Base-by-base conservation (phyloP, 176 grass and related monocot genomes). In the Chrysopogon serrulatus region DNA sequence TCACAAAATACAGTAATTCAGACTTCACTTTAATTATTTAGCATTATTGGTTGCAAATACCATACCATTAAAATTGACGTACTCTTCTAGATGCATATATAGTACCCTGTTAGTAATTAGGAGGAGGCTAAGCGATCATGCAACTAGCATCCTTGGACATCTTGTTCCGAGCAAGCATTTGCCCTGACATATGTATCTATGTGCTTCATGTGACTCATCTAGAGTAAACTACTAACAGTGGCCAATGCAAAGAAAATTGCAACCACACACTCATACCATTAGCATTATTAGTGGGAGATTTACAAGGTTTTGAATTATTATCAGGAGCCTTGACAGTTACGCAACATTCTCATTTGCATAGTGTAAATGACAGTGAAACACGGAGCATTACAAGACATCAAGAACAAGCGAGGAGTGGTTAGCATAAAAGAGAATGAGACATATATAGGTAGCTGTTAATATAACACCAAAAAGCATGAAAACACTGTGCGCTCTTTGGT, bases 71-170 rank as follows among this genome's bases (percentile, higher is more conserved):
- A n/a, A n/a, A n/a, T 34, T 21, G 2, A 14, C n/a, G 27, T 71
- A 81, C 4, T n/a, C 62, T 71, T 82, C 71, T 78, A 75, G 83
- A 90, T 71, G 33, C 40, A 23, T 54, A 23, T n/a, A n/a, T n/a
- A n/a, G n/a, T n/a, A n/a, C n/a, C 34, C 1, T 53, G 31, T 51
- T n/a, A 57, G 8, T 85, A 48, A 27, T 39, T 62, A 54, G 35
- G 19, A 54, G 35, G 19, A 17, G 57, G 23, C 36, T 57, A 73
- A 33, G 15, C 11, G 35, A 67, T 14, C 42, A 65, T 84, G 45
- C n/a, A 11, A 35, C 42, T 53, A 73, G 23, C 53, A 81, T 74
- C 32, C n/a, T n/a, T n/a, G 43, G 44, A 65, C 16, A 34, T 80
- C 16, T n/a, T 40, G 17, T 47, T 66, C 10, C 45, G 40, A 19